Conservation (phyloP, 352 stramenopile species). For the Blastocystis sp. region DNA sequence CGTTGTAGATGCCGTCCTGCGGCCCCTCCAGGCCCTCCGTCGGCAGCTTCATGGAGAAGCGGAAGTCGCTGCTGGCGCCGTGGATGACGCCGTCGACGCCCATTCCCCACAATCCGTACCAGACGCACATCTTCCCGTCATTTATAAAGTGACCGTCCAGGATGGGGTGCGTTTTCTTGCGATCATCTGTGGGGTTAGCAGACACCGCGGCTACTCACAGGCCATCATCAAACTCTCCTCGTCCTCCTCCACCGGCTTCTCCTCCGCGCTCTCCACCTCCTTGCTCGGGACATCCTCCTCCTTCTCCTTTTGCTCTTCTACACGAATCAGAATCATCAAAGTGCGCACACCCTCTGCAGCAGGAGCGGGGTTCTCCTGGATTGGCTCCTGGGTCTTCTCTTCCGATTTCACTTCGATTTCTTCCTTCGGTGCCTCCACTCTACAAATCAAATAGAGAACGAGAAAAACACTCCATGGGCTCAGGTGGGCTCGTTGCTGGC, state of each 20-base stretch:
- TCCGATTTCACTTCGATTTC: neutral
- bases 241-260: neutral
- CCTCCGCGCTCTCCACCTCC: neutral
- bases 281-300: neutral
- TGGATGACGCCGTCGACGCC: constrained; percentile 25
- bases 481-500: neutral
- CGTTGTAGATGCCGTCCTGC: constrained; percentile 55
- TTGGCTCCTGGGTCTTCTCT: neutral
- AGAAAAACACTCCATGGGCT: neutral
- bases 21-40: constrained; percentile 20
- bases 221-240: neutral
- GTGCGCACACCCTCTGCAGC: neutral
- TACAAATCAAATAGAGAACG: neutral
- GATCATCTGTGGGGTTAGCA: neutral
- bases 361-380: neutral
- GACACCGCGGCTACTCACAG: neutral
- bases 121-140: constrained; percentile 52
- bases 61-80: constrained; percentile 65
- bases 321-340: no score
- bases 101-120: constrained; percentile 65
- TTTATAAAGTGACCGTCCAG: constrained; percentile 56
- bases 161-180: constrained; percentile 44
- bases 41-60: constrained; percentile 47
- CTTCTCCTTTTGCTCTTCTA: neutral
- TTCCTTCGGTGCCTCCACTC: neutral